Base-by-base conservation (phyloP, 2,329 filamentous ascomycete genomes). In the Trichoderma sp. region DNA sequence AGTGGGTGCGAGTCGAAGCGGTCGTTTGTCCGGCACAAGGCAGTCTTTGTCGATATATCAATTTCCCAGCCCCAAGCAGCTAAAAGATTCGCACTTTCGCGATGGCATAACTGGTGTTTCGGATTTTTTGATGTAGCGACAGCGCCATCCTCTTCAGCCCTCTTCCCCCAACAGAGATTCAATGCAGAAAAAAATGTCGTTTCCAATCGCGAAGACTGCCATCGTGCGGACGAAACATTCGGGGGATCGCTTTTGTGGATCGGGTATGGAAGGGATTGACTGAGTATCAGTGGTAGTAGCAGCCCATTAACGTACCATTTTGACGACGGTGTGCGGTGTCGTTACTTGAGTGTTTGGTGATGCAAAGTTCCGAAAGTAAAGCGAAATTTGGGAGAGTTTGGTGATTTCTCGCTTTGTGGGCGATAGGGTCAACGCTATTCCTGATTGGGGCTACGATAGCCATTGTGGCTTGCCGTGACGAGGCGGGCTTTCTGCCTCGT, bases 291-390 rank as follows among this genome's bases (percentile, higher is more conserved):
- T 37, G 54, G 34, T 61, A 57, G 34, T 42, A 61, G 58, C 39
- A 48, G 39, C 57, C 64, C 17, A 52, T 72, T 50, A 73, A 80
- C 79, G 70, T 80, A 81, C 82, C 82, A 84, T 84, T 79, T 83
- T 84, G 81, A 79, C 82, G 80, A 80, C 79, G 76, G 75, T 80
- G 75, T 79, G 77, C 72, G 78, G 76, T 79, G 78, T 78, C 79
- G 79, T 81, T 75, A 72, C 72, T 76, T 77, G 74, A 77, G 76
- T 77, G 75, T 78, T 78, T 79, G 79, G 77, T 78, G 78, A 81
- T 80, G 78, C 75, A 73, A 78, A 78, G 76, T 78, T 78, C 74
- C 75, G 69, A 73, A 73, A 73, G 72, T 71, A 70, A 73, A 71
- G 72, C 68, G 74, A 74, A 77, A 80, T 79, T 80, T 80, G 76